Base-by-base conservation (phyloP, 2,329 filamentous ascomycete genomes). In the Aureobasidium sp. region DNA sequence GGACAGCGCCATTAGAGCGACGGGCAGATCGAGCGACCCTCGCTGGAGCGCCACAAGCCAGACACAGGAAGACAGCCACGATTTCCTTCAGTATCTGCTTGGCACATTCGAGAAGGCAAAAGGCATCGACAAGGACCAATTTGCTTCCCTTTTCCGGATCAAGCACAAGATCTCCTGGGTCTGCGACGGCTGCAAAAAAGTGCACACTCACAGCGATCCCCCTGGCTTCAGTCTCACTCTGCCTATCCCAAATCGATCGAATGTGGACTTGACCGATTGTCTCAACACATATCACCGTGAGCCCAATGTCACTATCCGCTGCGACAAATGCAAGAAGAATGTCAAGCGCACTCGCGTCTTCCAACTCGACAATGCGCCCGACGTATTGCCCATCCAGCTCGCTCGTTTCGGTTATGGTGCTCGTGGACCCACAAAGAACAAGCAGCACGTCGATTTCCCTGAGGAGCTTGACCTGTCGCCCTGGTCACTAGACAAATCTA, bases 301-400 rank as follows among this genome's bases (percentile, higher is more conserved):
- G 12, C 20, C 44, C 12, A 34, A 52, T 20, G 62, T 65, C n/a
- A 20, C 55, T 11, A 64, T 64, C 36, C 51, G 53, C 27, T 68
- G 66, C 64, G 63, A 65, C 20, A 41, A 45, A 15, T 67, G 66
- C 66, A 42, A 44, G 14, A 62, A 52, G 58, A 63, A 63, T 25
- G 25, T 22, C 6, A 47, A 45, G 22, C 47, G 62, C 20, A 57
- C 47, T 20, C 63, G 63, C 12, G 36, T 48, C 27, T 36, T 49
- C 41, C 39, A 57, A 27, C 51, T 68, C 47, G 15, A 55, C 14
- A 45, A 57, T 9, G 64, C 57, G 2, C 67, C 67, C 1, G 66
- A 68, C 27, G 62, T 67, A 17, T 60, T 68, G 34, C 27, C 60
- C 27, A 36, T 68, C 25, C 64, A 67, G 8, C 55, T 68, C n/a